Evolutionary conservation across 352 stramenopile species (phyloP).

Genomic region (Pythium graminicola): DNA sequence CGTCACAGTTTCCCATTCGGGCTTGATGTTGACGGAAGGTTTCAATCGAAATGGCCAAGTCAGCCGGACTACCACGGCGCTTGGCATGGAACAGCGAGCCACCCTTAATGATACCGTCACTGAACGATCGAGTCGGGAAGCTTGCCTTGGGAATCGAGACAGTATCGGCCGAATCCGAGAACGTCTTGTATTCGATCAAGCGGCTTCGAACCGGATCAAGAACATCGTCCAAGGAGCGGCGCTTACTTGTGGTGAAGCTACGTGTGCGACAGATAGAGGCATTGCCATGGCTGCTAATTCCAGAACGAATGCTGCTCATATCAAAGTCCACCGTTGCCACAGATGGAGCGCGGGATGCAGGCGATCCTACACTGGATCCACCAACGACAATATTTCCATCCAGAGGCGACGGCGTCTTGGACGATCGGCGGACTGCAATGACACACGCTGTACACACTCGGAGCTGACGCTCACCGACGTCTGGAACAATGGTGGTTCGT

Average conservation of each 20-base stretch:
- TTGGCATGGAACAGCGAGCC: slow-evolving; percentile 55
- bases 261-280: slow-evolving; percentile 22
- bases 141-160: slow-evolving; percentile 48
- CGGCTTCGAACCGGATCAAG: slow-evolving; percentile 65
- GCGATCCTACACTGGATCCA: slow-evolving; percentile 6
- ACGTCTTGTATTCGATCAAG: slow-evolving; percentile 81
- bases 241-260: slow-evolving; percentile 49
- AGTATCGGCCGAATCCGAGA: slow-evolving; percentile 37
- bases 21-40: slow-evolving; percentile 64
- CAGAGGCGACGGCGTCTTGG: slow-evolving; percentile 26
- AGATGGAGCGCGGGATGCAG: slow-evolving; percentile 3
- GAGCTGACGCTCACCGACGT: slow-evolving; percentile 65
- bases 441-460: slow-evolving; percentile 77
- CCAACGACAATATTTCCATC: slow-evolving; percentile 8
- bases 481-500: slow-evolving; percentile 53
- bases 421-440: slow-evolving; percentile 53
- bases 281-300: slow-evolving; percentile 1
- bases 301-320: slow-evolving; percentile 19
- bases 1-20: slow-evolving; percentile 46
- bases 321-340: slow-evolving; percentile 12
- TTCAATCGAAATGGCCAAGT: slow-evolving; percentile 69
- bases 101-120: slow-evolving; percentile 60
- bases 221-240: slow-evolving; percentile 67
- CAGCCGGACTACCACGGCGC: slow-evolving; percentile 57
- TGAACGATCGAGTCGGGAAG: slow-evolving; percentile 67